Percentiles rank a stretch among this genome's conserved stretches.
These are phyloP conservation scores for Colletotrichum euphorbiae DNA, from an alignment of 2,329 filamentous ascomycete species.

Conservation along the genomic window DNA sequence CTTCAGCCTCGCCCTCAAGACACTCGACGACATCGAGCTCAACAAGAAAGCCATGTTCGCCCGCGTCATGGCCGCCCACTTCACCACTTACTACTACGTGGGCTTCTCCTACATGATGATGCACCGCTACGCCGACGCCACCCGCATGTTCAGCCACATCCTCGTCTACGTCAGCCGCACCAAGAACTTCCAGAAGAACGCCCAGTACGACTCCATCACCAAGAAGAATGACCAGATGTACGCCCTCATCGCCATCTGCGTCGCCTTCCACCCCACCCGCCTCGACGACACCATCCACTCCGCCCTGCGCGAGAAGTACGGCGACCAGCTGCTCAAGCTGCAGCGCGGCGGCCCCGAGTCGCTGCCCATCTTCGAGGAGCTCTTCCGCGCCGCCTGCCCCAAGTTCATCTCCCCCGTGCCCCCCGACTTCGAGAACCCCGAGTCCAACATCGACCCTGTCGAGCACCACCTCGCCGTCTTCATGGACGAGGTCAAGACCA, in stretches of 20 bases:
- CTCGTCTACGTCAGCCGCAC: conserved; percentile 98
- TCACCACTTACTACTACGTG: conserved; percentile 99
- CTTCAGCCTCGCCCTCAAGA: conserved; percentile 98
- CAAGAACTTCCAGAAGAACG: conserved; percentile 99
- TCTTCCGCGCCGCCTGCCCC: conserved; percentile 97
- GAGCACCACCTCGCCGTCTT: conserved; percentile 98
- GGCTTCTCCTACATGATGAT: conserved; percentile 99
- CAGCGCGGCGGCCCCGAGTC: conserved; percentile 96
- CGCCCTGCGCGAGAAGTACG: conserved; percentile 97
- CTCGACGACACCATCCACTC: conserved; percentile 99
- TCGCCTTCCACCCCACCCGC: conserved; percentile 95
- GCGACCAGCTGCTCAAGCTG: conserved; percentile 95
- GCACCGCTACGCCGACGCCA: conserved; percentile 98
- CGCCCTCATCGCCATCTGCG: conserved; percentile 97
- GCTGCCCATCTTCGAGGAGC: conserved; percentile 96
- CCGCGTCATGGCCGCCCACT: conserved; percentile 98
- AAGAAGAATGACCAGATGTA: conserved; percentile 99
- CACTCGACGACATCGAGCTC: conserved; percentile 98
- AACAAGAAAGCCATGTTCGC: conserved; percentile 99
- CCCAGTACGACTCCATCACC: conserved; percentile 96
- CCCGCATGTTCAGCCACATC: conserved; percentile 99
- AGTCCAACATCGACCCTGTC: conserved; percentile 94
- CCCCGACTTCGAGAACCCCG: conserved; percentile 97
- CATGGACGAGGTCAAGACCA: conserved; percentile 99
- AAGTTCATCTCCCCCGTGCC: conserved; percentile 99